Evolutionary conservation across 257 asterid species (phyloP).

Genomic region (Oldenlandia corymbosa): DNA sequence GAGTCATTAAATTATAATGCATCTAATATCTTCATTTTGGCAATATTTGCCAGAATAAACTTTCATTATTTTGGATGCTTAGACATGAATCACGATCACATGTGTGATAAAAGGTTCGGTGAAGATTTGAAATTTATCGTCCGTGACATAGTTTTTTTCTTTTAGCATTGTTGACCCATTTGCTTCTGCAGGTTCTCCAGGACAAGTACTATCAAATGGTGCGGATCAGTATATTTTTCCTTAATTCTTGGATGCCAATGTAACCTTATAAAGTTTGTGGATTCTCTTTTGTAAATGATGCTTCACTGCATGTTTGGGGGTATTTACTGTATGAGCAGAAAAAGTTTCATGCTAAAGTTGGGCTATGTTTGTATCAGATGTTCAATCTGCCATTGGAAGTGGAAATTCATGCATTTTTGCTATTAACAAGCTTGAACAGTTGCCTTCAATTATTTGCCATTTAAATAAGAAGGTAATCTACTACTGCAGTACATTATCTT

Average conservation of each 20-base stretch:
- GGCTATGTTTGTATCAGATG: constrained; percentile 40
- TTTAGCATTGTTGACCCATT: constrained; percentile 11
- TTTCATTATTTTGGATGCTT: background rate
- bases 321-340: constrained; percentile 19
- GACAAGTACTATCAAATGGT: constrained; percentile 35
- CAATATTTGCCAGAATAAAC: background rate
- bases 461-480: constrained; percentile 55
- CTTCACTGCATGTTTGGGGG: background rate
- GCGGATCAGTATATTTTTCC: constrained; percentile 24
- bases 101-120: background rate
- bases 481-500: background rate
- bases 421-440: constrained; percentile 67
- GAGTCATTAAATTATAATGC: background rate
- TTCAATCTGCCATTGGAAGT: constrained; percentile 35
- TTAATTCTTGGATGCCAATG: constrained; percentile 5
- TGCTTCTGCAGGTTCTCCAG: constrained; percentile 43
- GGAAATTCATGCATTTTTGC: constrained; percentile 34
- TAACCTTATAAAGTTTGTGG: constrained; percentile 2
- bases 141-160: constrained; percentile 4
- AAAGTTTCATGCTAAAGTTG: constrained; percentile 25
- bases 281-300: background rate
- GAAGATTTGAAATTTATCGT: background rate
- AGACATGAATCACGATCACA: background rate
- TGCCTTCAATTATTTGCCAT: constrained; percentile 62
- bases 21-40: background rate